Conservation (phyloP, 2,329 filamentous ascomycete genomes). For the Alternaria postmessia region DNA sequence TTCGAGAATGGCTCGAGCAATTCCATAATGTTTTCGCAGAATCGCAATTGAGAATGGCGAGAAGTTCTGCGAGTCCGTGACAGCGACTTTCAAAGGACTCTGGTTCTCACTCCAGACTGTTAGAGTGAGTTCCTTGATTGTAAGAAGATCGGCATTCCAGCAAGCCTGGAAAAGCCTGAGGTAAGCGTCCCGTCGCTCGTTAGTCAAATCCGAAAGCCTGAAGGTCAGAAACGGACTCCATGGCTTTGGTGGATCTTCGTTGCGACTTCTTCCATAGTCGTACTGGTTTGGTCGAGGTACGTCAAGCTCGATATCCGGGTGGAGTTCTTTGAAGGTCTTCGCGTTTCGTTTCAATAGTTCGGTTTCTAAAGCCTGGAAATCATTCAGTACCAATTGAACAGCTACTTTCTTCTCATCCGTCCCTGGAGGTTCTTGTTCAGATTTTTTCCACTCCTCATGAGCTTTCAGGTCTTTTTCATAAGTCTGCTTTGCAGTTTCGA, state of each 20-base stretch:
- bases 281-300: background rate
- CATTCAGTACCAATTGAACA: slow-evolving; percentile 60
- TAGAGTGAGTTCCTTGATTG: slow-evolving; percentile 71
- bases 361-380: slow-evolving; percentile 65
- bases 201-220: slow-evolving; percentile 58
- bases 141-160: slow-evolving; percentile 73
- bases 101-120: slow-evolving; percentile 65
- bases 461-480: slow-evolving; percentile 50
- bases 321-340: slow-evolving; percentile 71
- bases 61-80: slow-evolving; percentile 60
- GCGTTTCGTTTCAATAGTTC: slow-evolving; percentile 66
- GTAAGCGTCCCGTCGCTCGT: slow-evolving; percentile 66
- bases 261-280: background rate
- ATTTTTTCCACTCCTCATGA: slow-evolving; percentile 32
- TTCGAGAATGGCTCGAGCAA: slow-evolving; percentile 72
- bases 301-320: slow-evolving; percentile 55
- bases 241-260: slow-evolving; percentile 23
- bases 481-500: slow-evolving; percentile 49
- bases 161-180: slow-evolving; percentile 75
- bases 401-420: slow-evolving; percentile 64
- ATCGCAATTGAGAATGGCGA: slow-evolving; percentile 75
- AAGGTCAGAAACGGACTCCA: slow-evolving; percentile 53
- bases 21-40: slow-evolving; percentile 68
- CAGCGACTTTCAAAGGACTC: slow-evolving; percentile 67
- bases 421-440: slow-evolving; percentile 36